Percentiles rank a stretch among this genome's conserved stretches.
Evolutionary conservation across 768 basidiomycete genomes (phyloP).

Genomic region (Auriscalpium orientale): DNA sequence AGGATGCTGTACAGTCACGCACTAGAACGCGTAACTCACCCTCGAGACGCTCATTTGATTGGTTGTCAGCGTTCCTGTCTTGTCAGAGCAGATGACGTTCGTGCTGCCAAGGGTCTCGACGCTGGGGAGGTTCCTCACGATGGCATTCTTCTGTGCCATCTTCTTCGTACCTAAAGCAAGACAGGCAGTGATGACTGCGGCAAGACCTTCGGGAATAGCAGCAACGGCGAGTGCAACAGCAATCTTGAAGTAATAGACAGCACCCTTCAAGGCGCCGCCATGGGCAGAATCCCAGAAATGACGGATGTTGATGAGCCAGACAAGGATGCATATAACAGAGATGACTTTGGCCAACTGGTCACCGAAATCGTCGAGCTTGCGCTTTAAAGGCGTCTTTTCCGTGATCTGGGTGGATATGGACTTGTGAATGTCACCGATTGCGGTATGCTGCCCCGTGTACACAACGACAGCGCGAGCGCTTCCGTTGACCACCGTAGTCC

Average conservation of each 20-base stretch:
- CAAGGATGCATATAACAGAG: slow-evolving; percentile 90
- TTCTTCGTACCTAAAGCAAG: slow-evolving; percentile 95
- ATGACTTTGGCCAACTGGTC: slow-evolving; percentile 98
- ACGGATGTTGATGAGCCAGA: slow-evolving; percentile 95
- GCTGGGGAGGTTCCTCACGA: slow-evolving; percentile 91
- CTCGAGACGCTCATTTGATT: slow-evolving; percentile 95
- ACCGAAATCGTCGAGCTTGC: slow-evolving; percentile 97
- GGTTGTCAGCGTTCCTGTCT: slow-evolving; percentile 93
- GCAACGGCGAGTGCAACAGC: slow-evolving; percentile 98
- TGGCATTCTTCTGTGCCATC: slow-evolving; percentile 99
- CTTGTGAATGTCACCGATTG: slow-evolving; percentile 95
- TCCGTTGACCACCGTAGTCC: slow-evolving; percentile 94
- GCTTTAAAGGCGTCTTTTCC: slow-evolving; percentile 95
- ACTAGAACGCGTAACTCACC: slow-evolving; percentile 31
- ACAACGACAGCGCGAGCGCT: slow-evolving; percentile 83
- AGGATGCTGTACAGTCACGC: neutral
- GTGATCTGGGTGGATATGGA: slow-evolving; percentile 89
- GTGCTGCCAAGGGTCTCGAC: slow-evolving; percentile 98
- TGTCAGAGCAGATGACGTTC: slow-evolving; percentile 98
- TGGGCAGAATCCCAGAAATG: slow-evolving; percentile 97
- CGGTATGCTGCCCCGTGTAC: slow-evolving; percentile 79
- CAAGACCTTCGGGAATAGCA: slow-evolving; percentile 97
- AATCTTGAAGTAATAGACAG: slow-evolving; percentile 99
- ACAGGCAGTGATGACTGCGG: slow-evolving; percentile 96
- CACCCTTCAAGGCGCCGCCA: slow-evolving; percentile 84